Evolutionary conservation across 257 asterid species (phyloP).

Genomic region (Solanum etuberosum): DNA sequence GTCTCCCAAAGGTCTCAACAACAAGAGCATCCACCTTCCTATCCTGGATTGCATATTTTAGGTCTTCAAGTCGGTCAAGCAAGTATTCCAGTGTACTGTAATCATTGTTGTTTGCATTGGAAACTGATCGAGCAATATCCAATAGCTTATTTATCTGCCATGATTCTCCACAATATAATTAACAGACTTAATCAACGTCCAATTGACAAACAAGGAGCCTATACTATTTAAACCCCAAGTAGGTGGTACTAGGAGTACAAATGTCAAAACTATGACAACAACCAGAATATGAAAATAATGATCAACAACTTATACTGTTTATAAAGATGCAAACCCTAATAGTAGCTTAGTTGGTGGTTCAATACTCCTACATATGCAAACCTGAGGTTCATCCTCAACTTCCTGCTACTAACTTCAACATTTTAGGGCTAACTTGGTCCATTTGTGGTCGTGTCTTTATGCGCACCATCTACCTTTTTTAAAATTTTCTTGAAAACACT

Average conservation of each 20-base stretch:
- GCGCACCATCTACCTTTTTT: not conserved
- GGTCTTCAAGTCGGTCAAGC: slow-evolving; percentile 72
- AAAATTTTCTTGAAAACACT: not conserved
- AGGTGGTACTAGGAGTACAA: not conserved
- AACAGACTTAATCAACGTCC: not conserved
- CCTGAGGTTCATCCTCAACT: not conserved
- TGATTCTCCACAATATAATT: slow-evolving; percentile 24
- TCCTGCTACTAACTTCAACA: not conserved
- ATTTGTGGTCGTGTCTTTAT: not conserved
- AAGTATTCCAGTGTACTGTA: slow-evolving; percentile 73
- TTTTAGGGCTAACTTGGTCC: not conserved
- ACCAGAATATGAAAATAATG: not conserved
- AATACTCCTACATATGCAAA: not conserved
- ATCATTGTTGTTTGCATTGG: slow-evolving; percentile 48
- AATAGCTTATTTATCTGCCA: slow-evolving; percentile 70
- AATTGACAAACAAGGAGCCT: not conserved
- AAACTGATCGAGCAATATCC: slow-evolving; percentile 73
- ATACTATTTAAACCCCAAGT: not conserved
- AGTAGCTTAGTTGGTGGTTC: not conserved
- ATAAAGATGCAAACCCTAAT: not conserved
- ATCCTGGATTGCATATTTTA: slow-evolving; percentile 76
- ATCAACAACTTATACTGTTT: not conserved
- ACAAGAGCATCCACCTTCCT: slow-evolving; percentile 97
- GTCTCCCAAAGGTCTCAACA: slow-evolving; percentile 95
- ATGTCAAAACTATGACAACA: not conserved